phyloP scores from a whole-genome alignment of 2,329 filamentous ascomycete species.

The Cordyceps fumosorosea region DNA sequence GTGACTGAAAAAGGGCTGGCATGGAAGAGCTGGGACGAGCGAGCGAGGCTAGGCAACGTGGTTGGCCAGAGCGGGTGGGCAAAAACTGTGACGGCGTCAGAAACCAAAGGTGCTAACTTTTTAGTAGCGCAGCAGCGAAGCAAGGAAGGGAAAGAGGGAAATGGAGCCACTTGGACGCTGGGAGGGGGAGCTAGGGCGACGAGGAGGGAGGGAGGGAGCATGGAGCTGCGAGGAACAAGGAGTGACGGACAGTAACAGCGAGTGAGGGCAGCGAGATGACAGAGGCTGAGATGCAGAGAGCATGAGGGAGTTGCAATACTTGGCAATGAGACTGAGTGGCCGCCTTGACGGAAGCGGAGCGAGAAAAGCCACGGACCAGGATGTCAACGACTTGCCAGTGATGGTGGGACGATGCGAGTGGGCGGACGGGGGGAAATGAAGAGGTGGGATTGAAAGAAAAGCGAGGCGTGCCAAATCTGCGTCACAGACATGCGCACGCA shows the following conservation, averaged over 20 bases:
- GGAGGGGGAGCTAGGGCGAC: neutral
- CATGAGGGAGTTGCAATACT: neutral
- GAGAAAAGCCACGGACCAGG: constrained; percentile 8
- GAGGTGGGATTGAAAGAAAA: constrained; percentile 5
- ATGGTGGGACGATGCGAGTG: constrained; percentile 14
- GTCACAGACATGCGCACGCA: neutral
- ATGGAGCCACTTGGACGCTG: neutral
- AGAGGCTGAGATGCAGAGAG: neutral
- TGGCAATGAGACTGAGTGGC: neutral
- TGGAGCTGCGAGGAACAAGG: too few species aligned
- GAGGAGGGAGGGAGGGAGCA: neutral
- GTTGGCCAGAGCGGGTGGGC: constrained; percentile 10
- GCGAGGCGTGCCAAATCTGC: neutral
- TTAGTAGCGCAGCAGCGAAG: constrained; percentile 5
- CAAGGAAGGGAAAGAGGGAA: constrained; percentile 1
- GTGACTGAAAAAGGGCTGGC: constrained; percentile 8
- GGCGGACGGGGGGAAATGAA: constrained; percentile 12
- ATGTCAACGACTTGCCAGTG: constrained; percentile 1
- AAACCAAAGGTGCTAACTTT: constrained; percentile 9
- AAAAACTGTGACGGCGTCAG: constrained; percentile 13
- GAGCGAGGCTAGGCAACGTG: constrained; percentile 8
- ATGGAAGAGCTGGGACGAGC: constrained; percentile 11
- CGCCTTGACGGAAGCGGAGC: neutral
- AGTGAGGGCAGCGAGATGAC: neutral
- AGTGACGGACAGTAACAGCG: neutral